These are phyloP conservation scores for Ophiosphaerella narmari DNA, from an alignment of 2,329 filamentous ascomycete genomes.

Conservation along the genomic window DNA sequence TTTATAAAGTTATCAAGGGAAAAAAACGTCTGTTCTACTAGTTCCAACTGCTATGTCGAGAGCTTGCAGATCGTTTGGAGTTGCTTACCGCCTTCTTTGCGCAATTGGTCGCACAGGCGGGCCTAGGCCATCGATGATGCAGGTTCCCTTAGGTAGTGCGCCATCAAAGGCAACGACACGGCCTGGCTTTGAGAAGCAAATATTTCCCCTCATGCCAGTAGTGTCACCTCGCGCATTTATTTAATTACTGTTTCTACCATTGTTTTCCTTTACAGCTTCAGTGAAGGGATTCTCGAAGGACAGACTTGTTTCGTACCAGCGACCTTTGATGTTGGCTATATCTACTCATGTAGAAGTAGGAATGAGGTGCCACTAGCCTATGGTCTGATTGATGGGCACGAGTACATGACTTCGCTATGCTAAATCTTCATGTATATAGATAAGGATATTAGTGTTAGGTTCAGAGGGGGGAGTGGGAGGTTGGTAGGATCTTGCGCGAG, in stretches of 20 bases:
- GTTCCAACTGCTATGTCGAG: constrained; percentile 16
- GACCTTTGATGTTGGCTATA: constrained; percentile 60
- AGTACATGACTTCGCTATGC: constrained; percentile 53
- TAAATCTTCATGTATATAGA: constrained; percentile 58
- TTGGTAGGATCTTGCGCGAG: constrained; percentile 31
- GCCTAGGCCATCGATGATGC: constrained; percentile 48
- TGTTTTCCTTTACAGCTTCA: constrained; percentile 44
- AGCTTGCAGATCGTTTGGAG: constrained; percentile 7
- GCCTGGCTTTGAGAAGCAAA: constrained; percentile 36
- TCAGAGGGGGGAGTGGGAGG: constrained; percentile 44
- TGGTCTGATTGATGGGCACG: constrained; percentile 40
- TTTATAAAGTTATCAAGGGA: constrained; percentile 51
- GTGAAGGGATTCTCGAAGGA: constrained; percentile 49
- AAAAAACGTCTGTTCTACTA: constrained; percentile 16
- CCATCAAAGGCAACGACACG: constrained; percentile 50
- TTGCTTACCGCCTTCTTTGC: constrained; percentile 9
- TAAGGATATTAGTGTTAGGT: constrained; percentile 51
- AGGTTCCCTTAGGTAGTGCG: constrained; percentile 45
- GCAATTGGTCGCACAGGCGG: constrained; percentile 11
- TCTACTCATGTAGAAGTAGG: constrained; percentile 39
- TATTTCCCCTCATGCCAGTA: constrained; percentile 24
- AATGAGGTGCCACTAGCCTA: constrained; percentile 52
- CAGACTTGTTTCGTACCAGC: constrained; percentile 63
- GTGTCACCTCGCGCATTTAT: constrained; percentile 55
- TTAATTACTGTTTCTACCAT: constrained; percentile 50